These are phyloP conservation scores for Physcomitrium patens DNA, from an alignment of 225 moss, liverwort and hornwort genomes.

Conservation along the genomic window DNA sequence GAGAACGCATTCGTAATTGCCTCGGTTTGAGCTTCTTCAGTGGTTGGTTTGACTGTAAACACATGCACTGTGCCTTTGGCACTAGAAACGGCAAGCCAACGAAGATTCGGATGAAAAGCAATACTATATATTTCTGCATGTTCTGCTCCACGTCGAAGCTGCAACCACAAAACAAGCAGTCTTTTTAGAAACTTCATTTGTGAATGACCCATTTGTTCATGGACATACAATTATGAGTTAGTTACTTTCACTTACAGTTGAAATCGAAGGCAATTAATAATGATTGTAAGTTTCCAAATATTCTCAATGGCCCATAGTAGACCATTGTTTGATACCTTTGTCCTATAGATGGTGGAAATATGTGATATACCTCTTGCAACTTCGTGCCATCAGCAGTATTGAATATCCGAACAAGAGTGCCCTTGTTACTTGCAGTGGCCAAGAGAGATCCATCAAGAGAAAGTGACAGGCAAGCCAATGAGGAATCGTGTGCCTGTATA, in stretches of 20 bases:
- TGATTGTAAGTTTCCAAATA: too few relatives aligned
- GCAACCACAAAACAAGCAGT: constrained; percentile 14
- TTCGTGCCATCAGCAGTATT: constrained; percentile 65
- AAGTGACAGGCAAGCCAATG: constrained; percentile 64
- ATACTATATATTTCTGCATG: constrained; percentile 75
- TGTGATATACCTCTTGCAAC: constrained; percentile 64
- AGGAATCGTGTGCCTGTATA: constrained; percentile 68
- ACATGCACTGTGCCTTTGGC: constrained; percentile 86
- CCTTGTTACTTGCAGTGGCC: constrained; percentile 75
- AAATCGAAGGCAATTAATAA: too few relatives aligned
- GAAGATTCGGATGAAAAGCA: constrained; percentile 55
- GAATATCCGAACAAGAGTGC: constrained; percentile 73
- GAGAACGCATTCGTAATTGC: constrained; percentile 26
- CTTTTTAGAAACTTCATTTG: neutral
- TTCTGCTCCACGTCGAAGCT: constrained; percentile 79
- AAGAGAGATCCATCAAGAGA: constrained; percentile 56
- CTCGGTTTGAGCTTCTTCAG: constrained; percentile 42
- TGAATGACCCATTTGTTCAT: neutral
- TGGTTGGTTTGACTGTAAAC: constrained; percentile 50
- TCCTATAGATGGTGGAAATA: too few relatives aligned
- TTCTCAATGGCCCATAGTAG: neutral
- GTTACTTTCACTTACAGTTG: neutral
- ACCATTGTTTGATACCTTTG: too few relatives aligned
- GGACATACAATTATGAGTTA: neutral
- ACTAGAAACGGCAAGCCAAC: constrained; percentile 79